These are phyloP conservation scores for Amanita muscaria DNA, from an alignment of 768 basidiomycete genomes.

Conservation along the genomic window DNA sequence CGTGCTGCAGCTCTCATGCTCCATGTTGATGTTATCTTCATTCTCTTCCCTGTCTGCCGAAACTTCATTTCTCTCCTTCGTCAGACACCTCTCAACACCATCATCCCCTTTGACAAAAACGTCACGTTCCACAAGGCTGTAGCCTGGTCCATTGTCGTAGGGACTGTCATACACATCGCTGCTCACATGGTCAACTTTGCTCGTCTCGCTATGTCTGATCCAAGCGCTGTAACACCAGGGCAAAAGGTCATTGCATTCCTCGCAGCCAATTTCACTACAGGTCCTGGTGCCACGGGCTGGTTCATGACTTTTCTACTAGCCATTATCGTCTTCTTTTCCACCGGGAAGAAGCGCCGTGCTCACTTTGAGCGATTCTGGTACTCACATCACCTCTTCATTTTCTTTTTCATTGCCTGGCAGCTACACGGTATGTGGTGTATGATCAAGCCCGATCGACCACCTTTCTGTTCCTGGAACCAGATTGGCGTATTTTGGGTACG, in stretches of 20 bases:
- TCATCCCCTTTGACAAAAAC: constrained; percentile 93
- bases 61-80: constrained; percentile 89
- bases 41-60: constrained; percentile 91
- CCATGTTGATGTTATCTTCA: constrained; percentile 87
- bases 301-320: constrained; percentile 70
- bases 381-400: constrained; percentile 78
- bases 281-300: constrained; percentile 82
- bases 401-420: constrained; percentile 38
- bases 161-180: constrained; percentile 63
- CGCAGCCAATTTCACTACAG: constrained; percentile 69
- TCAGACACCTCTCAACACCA: constrained; percentile 71
- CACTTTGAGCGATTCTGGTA: constrained; percentile 91
- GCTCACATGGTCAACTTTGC: constrained; percentile 87
- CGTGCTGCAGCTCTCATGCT: constrained; percentile 84
- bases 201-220: constrained; percentile 49
- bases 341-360: constrained; percentile 68
- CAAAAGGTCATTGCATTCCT: constrained; percentile 65
- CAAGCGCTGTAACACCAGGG: constrained; percentile 42
- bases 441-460: constrained; percentile 85
- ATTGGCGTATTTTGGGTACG: constrained; percentile 95
- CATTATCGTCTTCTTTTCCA: constrained; percentile 79
- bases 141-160: constrained; percentile 83
- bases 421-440: constrained; percentile 96
- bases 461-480: constrained; percentile 75
- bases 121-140: constrained; percentile 87